Percentiles rank a stretch among this genome's conserved stretches.
Conservation (phyloP, 2,329 filamentous ascomycete species). For the Penicillium sp. region DNA sequence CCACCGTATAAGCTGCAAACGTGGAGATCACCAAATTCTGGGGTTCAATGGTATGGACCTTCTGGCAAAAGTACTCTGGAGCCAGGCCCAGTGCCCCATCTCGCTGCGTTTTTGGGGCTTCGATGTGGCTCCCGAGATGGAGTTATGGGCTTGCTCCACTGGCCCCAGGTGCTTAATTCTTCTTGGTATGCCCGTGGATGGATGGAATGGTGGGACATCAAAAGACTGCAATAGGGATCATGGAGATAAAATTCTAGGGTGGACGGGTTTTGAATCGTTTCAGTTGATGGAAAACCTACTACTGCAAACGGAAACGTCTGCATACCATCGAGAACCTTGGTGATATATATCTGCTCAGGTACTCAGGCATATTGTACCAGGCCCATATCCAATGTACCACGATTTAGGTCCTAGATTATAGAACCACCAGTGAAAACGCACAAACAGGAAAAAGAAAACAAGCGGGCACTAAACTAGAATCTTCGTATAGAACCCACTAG, state of each 20-base stretch:
- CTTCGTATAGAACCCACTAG: background rate
- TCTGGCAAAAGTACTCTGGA: slow-evolving; percentile 5
- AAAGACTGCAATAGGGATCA: background rate
- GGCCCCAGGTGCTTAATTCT: slow-evolving; percentile 25
- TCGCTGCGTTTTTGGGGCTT: slow-evolving; percentile 18
- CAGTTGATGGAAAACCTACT: background rate
- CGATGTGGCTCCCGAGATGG: slow-evolving; percentile 24
- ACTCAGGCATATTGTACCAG: background rate
- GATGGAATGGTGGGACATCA: background rate
- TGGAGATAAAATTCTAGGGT: too few relatives aligned
- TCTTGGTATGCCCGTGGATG: background rate
- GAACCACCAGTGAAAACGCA: too few relatives aligned
- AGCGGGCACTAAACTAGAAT: background rate
- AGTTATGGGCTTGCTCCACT: slow-evolving; percentile 28
- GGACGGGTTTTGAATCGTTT: background rate
- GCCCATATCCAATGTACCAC: too few relatives aligned
- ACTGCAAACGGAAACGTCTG: background rate
- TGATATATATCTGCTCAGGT: background rate
- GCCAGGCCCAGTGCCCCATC: slow-evolving; percentile 27
- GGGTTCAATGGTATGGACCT: slow-evolving; percentile 1
- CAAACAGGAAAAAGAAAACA: background rate
- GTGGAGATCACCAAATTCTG: background rate
- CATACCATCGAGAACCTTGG: background rate
- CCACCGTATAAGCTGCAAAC: background rate
- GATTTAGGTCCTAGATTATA: too few relatives aligned